A percentile compares a stretch with the other conserved stretches of the same genome.
phyloP scores from a whole-genome alignment of 2,329 filamentous ascomycete species.

The Thermothelomyces thermophilus region DNA sequence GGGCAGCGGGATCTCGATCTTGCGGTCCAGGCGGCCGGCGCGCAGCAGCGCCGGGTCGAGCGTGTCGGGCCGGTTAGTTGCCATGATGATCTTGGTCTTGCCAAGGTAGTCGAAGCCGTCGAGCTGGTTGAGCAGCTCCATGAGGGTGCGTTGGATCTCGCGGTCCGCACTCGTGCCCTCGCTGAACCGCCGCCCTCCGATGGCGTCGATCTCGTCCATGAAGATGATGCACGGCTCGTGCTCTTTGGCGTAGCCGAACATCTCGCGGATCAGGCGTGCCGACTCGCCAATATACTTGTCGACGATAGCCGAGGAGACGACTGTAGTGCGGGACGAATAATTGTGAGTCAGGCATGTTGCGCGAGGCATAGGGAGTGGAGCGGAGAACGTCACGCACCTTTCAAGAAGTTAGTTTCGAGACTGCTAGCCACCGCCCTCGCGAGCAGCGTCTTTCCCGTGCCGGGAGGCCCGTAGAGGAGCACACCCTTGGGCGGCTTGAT shows the following conservation, averaged over 20 bases:
- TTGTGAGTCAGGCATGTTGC: neutral
- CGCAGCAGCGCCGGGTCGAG: slow-evolving; percentile 88
- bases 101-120: slow-evolving; percentile 99
- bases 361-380: neutral
- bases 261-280: slow-evolving; percentile 91
- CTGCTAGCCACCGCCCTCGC: slow-evolving; percentile 93
- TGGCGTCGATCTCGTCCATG: slow-evolving; percentile 99
- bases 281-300: slow-evolving; percentile 99
- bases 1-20: slow-evolving; percentile 94
- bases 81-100: slow-evolving; percentile 99
- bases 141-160: slow-evolving; percentile 95
- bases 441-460: slow-evolving; percentile 92
- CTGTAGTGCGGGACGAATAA: slow-evolving; percentile 40
- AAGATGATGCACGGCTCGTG: slow-evolving; percentile 99
- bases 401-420: slow-evolving; percentile 95
- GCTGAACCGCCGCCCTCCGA: slow-evolving; percentile 91
- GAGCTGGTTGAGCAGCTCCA: slow-evolving; percentile 97
- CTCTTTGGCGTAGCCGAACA: slow-evolving; percentile 99
- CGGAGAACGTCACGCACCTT: slow-evolving; percentile 52
- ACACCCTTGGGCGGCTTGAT: slow-evolving; percentile 99
- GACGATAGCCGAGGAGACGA: slow-evolving; percentile 96
- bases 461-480: slow-evolving; percentile 88
- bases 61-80: slow-evolving; percentile 93
- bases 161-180: slow-evolving; percentile 96
- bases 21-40: slow-evolving; percentile 88